These are phyloP conservation scores for Trypethelium eluteriae DNA, from an alignment of 495 filamentous ascomycete genomes.

Conservation along the genomic window DNA sequence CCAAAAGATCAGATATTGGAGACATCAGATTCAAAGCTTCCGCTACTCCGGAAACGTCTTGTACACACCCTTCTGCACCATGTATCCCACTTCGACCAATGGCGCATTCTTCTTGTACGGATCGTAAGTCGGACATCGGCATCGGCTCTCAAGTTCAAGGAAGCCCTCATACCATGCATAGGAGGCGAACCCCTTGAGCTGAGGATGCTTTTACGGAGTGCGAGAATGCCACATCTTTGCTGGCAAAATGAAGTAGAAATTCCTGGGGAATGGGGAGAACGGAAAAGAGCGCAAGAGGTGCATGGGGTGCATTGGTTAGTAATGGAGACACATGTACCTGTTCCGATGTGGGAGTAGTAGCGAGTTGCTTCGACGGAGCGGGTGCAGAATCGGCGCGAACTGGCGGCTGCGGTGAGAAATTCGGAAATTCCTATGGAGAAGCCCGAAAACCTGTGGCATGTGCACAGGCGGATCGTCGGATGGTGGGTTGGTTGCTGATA, in stretches of 20 bases:
- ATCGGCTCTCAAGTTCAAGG: background rate
- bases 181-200: constrained; percentile 7
- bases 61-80: constrained; percentile 22
- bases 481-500: background rate
- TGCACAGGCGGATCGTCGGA: background rate
- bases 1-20: too few relatives aligned
- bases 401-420: constrained; percentile 20
- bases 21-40: constrained; percentile 17
- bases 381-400: constrained; percentile 3
- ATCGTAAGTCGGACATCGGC: constrained; percentile 28
- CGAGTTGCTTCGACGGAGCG: constrained; percentile 22
- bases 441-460: constrained; percentile 18
- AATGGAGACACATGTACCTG: background rate
- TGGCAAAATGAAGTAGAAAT: too few relatives aligned
- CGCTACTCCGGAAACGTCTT: constrained; percentile 21
- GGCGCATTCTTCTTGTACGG: constrained; percentile 19
- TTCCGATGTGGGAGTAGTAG: constrained; percentile 23
- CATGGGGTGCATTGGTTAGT: background rate
- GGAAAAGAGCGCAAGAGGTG: background rate
- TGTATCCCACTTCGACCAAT: constrained; percentile 27
- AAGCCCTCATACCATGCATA: too few relatives aligned
- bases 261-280: background rate
- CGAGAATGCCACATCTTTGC: too few relatives aligned
- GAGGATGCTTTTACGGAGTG: background rate
- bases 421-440: constrained; percentile 22